Evolutionary conservation across 306 rosid genomes (phyloP).

Genomic region (Casuarina cunninghamiana): DNA sequence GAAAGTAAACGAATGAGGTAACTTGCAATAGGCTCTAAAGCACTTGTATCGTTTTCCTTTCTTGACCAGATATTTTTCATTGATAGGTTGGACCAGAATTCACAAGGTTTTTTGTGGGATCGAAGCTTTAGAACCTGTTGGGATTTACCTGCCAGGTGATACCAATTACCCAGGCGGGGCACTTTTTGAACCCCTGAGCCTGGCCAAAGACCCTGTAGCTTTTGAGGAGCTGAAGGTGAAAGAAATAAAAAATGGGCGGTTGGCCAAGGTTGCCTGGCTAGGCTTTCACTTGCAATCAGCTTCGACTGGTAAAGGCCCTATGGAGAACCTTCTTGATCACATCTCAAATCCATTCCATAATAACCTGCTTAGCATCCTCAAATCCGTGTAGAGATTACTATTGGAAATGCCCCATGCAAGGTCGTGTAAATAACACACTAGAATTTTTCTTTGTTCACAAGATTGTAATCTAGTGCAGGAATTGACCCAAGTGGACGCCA

Average conservation of each 20-base stretch:
- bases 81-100: conserved; percentile 95
- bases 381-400: conserved; percentile 10
- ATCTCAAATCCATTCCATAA: conserved; percentile 81
- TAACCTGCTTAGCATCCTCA: conserved; percentile 54
- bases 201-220: conserved; percentile 67
- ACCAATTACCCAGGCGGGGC: conserved; percentile 95
- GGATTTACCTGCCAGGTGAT: conserved; percentile 91
- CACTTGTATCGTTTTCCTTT: background rate
- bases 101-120: conserved; percentile 84
- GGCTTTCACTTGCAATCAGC: conserved; percentile 94
- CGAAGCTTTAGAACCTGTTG: conserved; percentile 89
- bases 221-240: conserved; percentile 92
- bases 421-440: background rate
- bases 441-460: background rate
- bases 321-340: conserved; percentile 81
- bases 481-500: background rate
- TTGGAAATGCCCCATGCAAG: background rate
- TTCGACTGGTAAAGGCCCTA: conserved; percentile 87
- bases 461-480: background rate
- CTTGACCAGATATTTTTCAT: background rate
- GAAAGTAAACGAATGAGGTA: background rate
- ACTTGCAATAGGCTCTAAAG: background rate
- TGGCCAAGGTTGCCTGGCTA: conserved; percentile 94
- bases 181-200: conserved; percentile 85
- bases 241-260: conserved; percentile 92